A percentile compares a stretch with the other conserved stretches of the same genome.
Evolutionary conservation across 352 stramenopile species (phyloP).

Genomic region (Phytopythium kandeliae): DNA sequence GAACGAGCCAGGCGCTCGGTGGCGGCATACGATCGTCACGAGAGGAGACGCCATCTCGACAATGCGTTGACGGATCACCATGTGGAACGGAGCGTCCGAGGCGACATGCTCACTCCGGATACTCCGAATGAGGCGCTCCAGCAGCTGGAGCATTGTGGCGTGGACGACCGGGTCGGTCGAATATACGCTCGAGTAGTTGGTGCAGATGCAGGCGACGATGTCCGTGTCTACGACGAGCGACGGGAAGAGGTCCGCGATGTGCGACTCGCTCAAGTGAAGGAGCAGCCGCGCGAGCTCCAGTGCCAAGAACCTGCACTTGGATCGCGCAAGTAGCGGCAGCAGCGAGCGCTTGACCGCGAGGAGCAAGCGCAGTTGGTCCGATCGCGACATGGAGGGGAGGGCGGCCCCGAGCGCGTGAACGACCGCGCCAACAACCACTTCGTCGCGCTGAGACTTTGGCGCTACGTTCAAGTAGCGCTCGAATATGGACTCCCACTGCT

Average conservation of each 20-base stretch:
- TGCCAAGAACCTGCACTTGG: slow-evolving; percentile 21
- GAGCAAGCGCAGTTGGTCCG: slow-evolving; percentile 36
- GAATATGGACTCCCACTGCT: slow-evolving; percentile 40
- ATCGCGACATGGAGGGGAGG: slow-evolving; percentile 25
- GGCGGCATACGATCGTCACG: slow-evolving; percentile 36
- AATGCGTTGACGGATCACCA: slow-evolving; percentile 30
- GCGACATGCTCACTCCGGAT: neutral
- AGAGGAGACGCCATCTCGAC: slow-evolving; percentile 34
- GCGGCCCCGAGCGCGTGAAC: slow-evolving; percentile 29
- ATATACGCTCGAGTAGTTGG: slow-evolving; percentile 37
- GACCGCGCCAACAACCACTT: slow-evolving; percentile 44
- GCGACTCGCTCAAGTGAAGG: slow-evolving; percentile 37
- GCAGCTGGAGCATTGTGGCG: slow-evolving; percentile 29
- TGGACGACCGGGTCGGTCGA: slow-evolving; percentile 38
- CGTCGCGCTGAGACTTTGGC: slow-evolving; percentile 43
- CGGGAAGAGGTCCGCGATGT: slow-evolving; percentile 44
- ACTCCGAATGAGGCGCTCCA: slow-evolving; percentile 7
- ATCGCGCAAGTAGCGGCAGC: slow-evolving; percentile 36
- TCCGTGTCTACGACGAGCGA: slow-evolving; percentile 55
- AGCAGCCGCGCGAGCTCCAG: slow-evolving; percentile 40
- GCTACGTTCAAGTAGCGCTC: slow-evolving; percentile 31
- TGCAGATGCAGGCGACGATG: slow-evolving; percentile 36
- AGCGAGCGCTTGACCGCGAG: slow-evolving; percentile 46
- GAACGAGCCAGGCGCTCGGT: slow-evolving; percentile 52
- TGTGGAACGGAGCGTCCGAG: slow-evolving; percentile 6